Percentiles rank a stretch among this genome's conserved stretches.
Evolutionary conservation across 768 basidiomycete species (phyloP).

Genomic region (Lanmaoa rubissima): DNA sequence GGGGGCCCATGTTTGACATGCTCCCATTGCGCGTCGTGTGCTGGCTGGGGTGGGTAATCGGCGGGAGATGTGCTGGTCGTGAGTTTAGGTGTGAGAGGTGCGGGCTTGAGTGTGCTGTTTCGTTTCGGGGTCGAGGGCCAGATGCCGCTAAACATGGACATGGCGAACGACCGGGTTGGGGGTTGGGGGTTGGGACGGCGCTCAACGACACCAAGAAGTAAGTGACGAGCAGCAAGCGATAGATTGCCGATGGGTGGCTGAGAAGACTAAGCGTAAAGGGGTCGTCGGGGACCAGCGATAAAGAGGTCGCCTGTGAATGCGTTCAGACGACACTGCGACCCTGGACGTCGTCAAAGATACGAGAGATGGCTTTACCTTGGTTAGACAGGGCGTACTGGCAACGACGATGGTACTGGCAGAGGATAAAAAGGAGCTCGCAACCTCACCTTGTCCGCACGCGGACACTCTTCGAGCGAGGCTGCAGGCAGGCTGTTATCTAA

Average conservation of each 20-base stretch:
- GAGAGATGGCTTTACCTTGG: background rate
- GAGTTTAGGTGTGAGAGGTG: constrained; percentile 25
- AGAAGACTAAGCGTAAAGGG: background rate
- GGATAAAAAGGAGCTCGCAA: too few species aligned
- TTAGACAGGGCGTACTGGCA: background rate
- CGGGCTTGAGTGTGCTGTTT: constrained; percentile 12
- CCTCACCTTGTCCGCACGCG: background rate
- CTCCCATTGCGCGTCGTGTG: constrained; percentile 25
- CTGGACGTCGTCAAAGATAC: background rate
- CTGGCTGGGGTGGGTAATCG: constrained; percentile 2
- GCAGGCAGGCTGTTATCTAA: constrained; percentile 18
- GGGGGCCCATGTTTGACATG: constrained; percentile 17
- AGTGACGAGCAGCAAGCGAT: background rate
- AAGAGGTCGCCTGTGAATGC: background rate
- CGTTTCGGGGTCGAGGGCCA: constrained; percentile 22
- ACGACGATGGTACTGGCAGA: background rate
- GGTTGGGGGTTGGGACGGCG: background rate
- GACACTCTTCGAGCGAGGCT: background rate
- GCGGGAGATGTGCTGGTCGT: constrained; percentile 11
- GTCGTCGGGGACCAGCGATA: background rate
- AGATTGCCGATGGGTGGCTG: background rate
- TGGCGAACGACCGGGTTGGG: too few species aligned
- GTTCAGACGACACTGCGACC: background rate
- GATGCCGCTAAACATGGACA: background rate
- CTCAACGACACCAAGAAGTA: background rate